phyloP scores from a whole-genome alignment of 2,329 filamentous ascomycete genomes.

The Byssoonygena ceratinophila region DNA sequence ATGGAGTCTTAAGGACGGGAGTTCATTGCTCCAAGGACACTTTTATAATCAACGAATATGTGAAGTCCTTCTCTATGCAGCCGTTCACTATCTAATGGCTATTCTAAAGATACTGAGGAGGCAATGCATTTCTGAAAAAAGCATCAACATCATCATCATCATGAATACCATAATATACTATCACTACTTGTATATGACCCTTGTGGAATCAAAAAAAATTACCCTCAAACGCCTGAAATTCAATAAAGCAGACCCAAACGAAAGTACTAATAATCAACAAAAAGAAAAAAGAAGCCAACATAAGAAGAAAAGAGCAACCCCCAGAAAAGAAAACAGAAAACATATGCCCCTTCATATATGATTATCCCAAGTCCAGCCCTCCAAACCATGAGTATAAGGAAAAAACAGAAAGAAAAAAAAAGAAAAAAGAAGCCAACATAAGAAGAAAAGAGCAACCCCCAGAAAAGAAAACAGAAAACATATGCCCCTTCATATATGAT shows the following conservation, averaged over 20 bases:
- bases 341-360: background rate
- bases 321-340: background rate
- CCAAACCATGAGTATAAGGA: too few species aligned
- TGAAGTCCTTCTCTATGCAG: too few species aligned
- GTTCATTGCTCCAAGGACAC: background rate
- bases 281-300: background rate
- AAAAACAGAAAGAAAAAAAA: background rate
- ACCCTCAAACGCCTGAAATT: too few species aligned
- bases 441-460: background rate
- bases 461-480: background rate
- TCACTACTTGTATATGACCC: too few species aligned
- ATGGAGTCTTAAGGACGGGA: background rate
- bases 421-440: background rate
- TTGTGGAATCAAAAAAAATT: background rate
- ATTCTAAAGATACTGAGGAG: too few species aligned
- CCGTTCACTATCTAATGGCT: too few species aligned
- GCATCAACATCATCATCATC: too few species aligned
- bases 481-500: background rate
- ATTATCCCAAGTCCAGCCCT: background rate
- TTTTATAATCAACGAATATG: too few species aligned
- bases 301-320: background rate
- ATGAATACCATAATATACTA: too few species aligned
- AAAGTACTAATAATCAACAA: too few species aligned
- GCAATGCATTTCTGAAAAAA: too few species aligned
- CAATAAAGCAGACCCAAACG: too few species aligned